These are phyloP conservation scores for Fusarium oxysporum DNA, from an alignment of 2,329 filamentous ascomycete species.

Conservation along the genomic window DNA sequence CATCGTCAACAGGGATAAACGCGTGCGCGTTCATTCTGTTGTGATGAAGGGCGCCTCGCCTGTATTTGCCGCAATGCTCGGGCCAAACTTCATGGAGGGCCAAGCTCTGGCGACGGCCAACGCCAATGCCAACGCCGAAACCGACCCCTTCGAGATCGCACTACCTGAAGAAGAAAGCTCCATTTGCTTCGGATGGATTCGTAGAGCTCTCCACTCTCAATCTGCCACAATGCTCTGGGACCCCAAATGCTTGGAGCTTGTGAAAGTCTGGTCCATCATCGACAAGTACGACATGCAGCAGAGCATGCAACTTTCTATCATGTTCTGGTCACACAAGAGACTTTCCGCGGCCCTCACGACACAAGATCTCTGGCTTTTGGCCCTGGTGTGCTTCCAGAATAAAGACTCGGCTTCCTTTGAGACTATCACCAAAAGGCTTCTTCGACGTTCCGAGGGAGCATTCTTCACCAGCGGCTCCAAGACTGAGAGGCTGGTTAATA, in stretches of 20 bases:
- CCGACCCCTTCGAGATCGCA: background rate
- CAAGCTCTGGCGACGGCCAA: background rate
- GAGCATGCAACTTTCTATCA: slow-evolving; percentile 5
- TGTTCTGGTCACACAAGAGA: background rate
- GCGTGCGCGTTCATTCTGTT: background rate
- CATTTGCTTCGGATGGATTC: background rate
- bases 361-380: background rate
- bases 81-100: slow-evolving; percentile 7
- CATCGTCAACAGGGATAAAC: background rate
- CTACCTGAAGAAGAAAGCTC: slow-evolving; percentile 2
- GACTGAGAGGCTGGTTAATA: background rate
- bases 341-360: background rate
- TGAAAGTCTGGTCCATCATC: background rate
- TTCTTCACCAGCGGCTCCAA: background rate
- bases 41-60: background rate
- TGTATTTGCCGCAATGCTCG: slow-evolving; percentile 8
- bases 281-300: slow-evolving; percentile 14
- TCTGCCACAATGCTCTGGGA: background rate
- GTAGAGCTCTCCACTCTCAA: slow-evolving; percentile 1
- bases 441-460: background rate
- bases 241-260: background rate
- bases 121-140: background rate
- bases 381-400: background rate
- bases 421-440: background rate
- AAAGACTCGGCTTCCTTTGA: background rate